Conservation (phyloP, 306 rosid species). For the Cucumis hystrix region DNA sequence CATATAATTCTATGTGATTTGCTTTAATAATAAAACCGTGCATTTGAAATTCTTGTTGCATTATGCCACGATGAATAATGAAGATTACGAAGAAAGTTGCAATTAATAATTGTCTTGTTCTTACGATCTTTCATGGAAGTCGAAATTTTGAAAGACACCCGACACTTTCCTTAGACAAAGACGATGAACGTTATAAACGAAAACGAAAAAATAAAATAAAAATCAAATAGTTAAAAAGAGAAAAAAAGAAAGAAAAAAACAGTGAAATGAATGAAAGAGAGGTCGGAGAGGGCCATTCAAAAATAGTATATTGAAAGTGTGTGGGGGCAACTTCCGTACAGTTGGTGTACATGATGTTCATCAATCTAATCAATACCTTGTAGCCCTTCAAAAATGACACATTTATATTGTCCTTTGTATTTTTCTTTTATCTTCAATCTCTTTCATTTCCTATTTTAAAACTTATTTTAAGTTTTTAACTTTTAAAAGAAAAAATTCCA, state of each 20-base stretch:
- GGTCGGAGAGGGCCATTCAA: background rate
- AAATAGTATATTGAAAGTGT: background rate
- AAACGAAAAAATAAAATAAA: no score
- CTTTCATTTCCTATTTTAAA: no score
- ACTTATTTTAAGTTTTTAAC: background rate
- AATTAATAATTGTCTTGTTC: background rate
- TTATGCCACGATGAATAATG: background rate
- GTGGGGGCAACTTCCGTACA: constrained; percentile 28
- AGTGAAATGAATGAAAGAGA: background rate
- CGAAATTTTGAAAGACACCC: background rate
- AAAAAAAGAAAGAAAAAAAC: background rate
- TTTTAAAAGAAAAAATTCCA: background rate
- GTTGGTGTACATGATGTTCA: constrained; percentile 29
- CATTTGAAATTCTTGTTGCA: background rate
- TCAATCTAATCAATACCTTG: constrained; percentile 34
- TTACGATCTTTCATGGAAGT: background rate
- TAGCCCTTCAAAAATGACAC: constrained; percentile 10
- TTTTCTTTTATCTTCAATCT: background rate
- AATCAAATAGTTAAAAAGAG: background rate
- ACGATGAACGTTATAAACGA: background rate
- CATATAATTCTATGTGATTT: background rate
- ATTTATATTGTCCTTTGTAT: background rate
- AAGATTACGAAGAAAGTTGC: background rate
- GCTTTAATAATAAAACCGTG: background rate
- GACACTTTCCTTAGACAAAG: background rate